phyloP scores from a whole-genome alignment of 2,329 filamentous ascomycete genomes.

The Cordyceps cicadae region DNA sequence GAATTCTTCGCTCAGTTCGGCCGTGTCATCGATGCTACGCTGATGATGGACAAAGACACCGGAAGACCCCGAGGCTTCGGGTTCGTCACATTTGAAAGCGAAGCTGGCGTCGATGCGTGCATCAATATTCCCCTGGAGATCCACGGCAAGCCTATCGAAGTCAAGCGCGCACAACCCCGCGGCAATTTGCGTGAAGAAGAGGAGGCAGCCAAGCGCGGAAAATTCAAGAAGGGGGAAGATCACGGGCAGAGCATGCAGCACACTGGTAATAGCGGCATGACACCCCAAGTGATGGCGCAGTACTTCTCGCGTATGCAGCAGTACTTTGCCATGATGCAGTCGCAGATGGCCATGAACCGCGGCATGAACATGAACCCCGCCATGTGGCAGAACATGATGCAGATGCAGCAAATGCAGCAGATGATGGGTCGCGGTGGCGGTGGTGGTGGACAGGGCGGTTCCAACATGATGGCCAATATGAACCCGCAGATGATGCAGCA shows the following conservation, averaged over 20 bases:
- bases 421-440: slow-evolving; percentile 38
- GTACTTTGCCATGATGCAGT: slow-evolving; percentile 91
- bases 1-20: slow-evolving; percentile 97
- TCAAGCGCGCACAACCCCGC: slow-evolving; percentile 93
- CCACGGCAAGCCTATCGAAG: slow-evolving; percentile 91
- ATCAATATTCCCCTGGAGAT: slow-evolving; percentile 81
- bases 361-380: slow-evolving; percentile 65
- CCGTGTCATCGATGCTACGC: slow-evolving; percentile 88
- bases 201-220: slow-evolving; percentile 55
- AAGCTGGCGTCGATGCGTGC: slow-evolving; percentile 87
- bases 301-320: slow-evolving; percentile 99
- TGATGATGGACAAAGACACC: slow-evolving; percentile 99
- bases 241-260: slow-evolving; percentile 32
- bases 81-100: slow-evolving; percentile 96
- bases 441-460: slow-evolving; percentile 27
- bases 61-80: slow-evolving; percentile 94
- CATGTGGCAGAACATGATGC: slow-evolving; percentile 69
- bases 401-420: slow-evolving; percentile 63
- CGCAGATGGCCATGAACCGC: slow-evolving; percentile 79
- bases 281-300: slow-evolving; percentile 93
- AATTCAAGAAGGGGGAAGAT: slow-evolving; percentile 47
- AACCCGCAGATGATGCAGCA: slow-evolving; percentile 51
- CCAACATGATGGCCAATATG: slow-evolving; percentile 36
- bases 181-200: slow-evolving; percentile 92
- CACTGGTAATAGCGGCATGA: slow-evolving; percentile 60